Base-by-base conservation (phyloP, 306 rosid genomes). In the Malus fusca region DNA sequence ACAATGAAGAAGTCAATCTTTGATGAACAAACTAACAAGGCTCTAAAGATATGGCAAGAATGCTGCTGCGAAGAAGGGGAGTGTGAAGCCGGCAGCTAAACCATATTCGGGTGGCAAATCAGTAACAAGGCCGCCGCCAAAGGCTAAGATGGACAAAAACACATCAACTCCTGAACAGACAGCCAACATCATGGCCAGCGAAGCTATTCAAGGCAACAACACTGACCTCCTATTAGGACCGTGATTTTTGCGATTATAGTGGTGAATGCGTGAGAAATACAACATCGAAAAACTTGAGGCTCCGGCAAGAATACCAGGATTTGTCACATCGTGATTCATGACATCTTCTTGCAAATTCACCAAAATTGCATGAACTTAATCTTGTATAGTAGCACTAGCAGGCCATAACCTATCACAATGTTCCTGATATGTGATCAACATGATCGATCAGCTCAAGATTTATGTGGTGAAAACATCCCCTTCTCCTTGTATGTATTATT, bases 1-100 rank as follows among this genome's bases (percentile, higher is more conserved):
- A 95, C 93, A 0, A 95, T 95, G 99, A 95, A 95, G 89, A 82
- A 80, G 88, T 92, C 99, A 15, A 92, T 95, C 65, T 95, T 95
- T 52, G 99, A 95, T 25, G 97, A 95, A 0, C 97, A 95, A 84
- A 95, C 99, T 56, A 90, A 97, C 18, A 92, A 80, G 82, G 99
- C 99, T 0, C 60, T 95, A 60, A 87, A 81, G 78, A 61, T 78
- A 42, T 95, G 99, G 99, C 99, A 86, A 82, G 77, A 90, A 90
- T 42, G 99, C 97, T 30, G 40, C 67, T 12, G 87, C 85, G 84
- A 94, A 84, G 89, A 84, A 80, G 72, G 53, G 6, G 9, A 81
- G 84, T n/a, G 89, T 75, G 46, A 76, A 63, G 10, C 5, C 68
- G 4, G 78, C 84, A n/a, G 37, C 40, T 62, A 30, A 77, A 81